Conservation (phyloP, 1,284 basidiomycete species). For the Pseudozyma pruni region DNA sequence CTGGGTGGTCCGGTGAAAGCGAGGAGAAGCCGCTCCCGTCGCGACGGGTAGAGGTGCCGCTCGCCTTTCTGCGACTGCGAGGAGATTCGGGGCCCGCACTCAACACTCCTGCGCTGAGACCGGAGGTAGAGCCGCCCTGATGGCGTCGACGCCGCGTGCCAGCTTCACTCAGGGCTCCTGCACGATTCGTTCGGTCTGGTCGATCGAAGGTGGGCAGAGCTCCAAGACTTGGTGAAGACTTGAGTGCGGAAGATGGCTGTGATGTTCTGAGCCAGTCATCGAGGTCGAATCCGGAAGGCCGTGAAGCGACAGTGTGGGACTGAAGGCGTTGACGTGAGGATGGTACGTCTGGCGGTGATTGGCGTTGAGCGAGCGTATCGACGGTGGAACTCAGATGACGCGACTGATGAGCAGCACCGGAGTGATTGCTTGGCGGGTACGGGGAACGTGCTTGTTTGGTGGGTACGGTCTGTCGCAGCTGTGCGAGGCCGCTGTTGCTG, state of each 20-base stretch:
- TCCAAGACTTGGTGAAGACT: slow-evolving; percentile 39
- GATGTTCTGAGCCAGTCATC: slow-evolving; percentile 40
- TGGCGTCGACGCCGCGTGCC: slow-evolving; percentile 31
- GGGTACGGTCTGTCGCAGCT: slow-evolving; percentile 2
- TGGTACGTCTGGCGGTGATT: slow-evolving; percentile 2
- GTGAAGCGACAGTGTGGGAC: slow-evolving; percentile 18
- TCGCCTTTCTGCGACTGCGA: slow-evolving; percentile 31
- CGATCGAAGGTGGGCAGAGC: slow-evolving; percentile 28
- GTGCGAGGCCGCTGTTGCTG: slow-evolving; percentile 12
- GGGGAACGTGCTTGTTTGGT: slow-evolving; percentile 23
- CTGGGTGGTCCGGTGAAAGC: slow-evolving; percentile 32
- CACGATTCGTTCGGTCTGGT: slow-evolving; percentile 10
- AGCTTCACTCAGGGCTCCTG: slow-evolving; percentile 43
- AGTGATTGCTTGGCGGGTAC: slow-evolving; percentile 48
- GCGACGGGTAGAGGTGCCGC: slow-evolving; percentile 14
- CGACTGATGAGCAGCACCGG: slow-evolving; percentile 23
- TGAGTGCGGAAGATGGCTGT: slow-evolving; percentile 12
- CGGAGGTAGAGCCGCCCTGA: slow-evolving; percentile 31
- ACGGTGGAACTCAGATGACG: slow-evolving; percentile 24
- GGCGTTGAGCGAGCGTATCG: slow-evolving; percentile 14
- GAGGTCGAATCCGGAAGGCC: slow-evolving; percentile 35
- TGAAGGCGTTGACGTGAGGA: slow-evolving; percentile 17
- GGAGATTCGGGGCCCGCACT: slow-evolving; percentile 43
- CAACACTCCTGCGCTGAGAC: slow-evolving; percentile 47
- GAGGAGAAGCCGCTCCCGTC: slow-evolving; percentile 23